phyloP scores from a whole-genome alignment of 352 stramenopile genomes.

The Globisporangium parvum region DNA sequence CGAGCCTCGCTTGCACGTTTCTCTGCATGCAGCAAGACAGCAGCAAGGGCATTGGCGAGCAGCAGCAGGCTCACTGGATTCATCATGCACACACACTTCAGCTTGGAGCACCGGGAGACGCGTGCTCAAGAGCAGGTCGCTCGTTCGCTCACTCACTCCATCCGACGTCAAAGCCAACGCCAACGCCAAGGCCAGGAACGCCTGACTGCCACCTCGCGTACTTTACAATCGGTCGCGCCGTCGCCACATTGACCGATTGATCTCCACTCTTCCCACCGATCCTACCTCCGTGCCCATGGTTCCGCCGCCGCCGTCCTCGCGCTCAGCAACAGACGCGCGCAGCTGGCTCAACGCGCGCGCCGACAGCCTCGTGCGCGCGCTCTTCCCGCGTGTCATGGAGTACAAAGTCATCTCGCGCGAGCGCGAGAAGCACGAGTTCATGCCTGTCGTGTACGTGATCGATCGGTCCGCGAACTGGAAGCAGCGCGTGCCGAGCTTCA shows the following conservation, averaged over 20 bases:
- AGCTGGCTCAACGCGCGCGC: conserved; percentile 4
- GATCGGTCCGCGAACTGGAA: conserved; percentile 49
- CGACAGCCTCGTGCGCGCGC: conserved; percentile 24
- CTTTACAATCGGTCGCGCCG: not conserved
- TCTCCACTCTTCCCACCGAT: not conserved
- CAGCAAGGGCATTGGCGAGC: too few relatives aligned
- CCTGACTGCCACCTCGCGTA: not conserved
- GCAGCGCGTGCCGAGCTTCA: conserved; percentile 33
- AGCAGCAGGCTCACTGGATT: not conserved
- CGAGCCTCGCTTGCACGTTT: too few relatives aligned
- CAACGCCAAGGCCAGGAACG: too few relatives aligned
- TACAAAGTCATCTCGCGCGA: conserved; percentile 75
- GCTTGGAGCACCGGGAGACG: not conserved
- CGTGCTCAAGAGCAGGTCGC: too few relatives aligned
- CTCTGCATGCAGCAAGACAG: too few relatives aligned
- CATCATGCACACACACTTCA: not conserved
- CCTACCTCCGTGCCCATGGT: not conserved
- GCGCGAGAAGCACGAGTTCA: conserved; percentile 71
- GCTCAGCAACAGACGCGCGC: not conserved
- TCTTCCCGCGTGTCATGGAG: conserved; percentile 67
- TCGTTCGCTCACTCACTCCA: not conserved
- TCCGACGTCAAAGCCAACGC: not conserved
- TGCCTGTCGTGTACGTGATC: conserved; percentile 68
- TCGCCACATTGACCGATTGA: not conserved
- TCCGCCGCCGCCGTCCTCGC: too few relatives aligned